A percentile compares a stretch with the other conserved stretches of the same genome.
Conservation (phyloP, 768 basidiomycete species). For the Udeniomyces megalosporus region DNA sequence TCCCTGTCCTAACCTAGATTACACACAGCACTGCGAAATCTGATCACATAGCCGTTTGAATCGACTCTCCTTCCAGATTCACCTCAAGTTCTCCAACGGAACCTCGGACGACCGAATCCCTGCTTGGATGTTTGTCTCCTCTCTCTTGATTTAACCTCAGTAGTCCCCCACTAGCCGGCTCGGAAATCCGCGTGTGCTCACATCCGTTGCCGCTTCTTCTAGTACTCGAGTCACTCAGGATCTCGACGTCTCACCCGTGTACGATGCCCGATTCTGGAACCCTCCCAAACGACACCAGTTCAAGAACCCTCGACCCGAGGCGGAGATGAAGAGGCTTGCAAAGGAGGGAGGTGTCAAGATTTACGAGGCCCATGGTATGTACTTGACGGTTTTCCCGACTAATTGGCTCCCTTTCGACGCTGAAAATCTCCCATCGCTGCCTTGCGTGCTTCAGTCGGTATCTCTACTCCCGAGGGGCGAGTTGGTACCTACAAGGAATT, state of each 20-base stretch:
- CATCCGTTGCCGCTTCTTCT: not conserved
- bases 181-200: no score
- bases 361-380: constrained; percentile 75
- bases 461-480: constrained; percentile 69
- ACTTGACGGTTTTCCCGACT: no score
- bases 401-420: no score
- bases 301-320: constrained; percentile 54
- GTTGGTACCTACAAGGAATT: constrained; percentile 97
- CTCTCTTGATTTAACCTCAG: not conserved
- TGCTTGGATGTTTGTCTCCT: constrained; percentile 54
- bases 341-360: constrained; percentile 40
- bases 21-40: not conserved
- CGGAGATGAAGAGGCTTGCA: constrained; percentile 41
- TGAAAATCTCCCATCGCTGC: not conserved
- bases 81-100: constrained; percentile 66
- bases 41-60: not conserved
- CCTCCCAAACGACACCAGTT: constrained; percentile 65
- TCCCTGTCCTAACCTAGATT: no score
- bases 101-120: constrained; percentile 80
- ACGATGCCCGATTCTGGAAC: constrained; percentile 98
- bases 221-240: constrained; percentile 75
- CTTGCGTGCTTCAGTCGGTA: constrained; percentile 47
- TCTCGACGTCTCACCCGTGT: constrained; percentile 67
- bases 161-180: no score
- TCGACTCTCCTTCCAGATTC: constrained; percentile 42